These are phyloP conservation scores for Microbotryum lychnidis-dioicae DNA, from an alignment of 1,284 basidiomycete species.

Conservation along the genomic window DNA sequence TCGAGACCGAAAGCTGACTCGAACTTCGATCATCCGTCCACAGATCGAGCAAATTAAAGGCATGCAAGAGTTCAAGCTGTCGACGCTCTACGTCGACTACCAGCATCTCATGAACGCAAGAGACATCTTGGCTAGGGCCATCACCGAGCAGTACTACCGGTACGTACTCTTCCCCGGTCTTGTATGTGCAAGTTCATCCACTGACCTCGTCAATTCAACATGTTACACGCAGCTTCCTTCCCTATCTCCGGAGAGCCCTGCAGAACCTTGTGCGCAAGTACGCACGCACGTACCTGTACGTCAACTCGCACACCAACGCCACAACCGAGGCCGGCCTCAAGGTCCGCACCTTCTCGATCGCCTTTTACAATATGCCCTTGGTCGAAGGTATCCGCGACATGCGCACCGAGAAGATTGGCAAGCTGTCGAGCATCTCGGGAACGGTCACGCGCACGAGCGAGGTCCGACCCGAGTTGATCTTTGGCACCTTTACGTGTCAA, in stretches of 20 bases:
- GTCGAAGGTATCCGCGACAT: conserved; percentile 82
- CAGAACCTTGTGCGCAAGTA: conserved; percentile 79
- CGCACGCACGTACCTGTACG: conserved; percentile 86
- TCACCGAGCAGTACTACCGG: conserved; percentile 90
- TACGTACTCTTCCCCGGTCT: conserved; percentile 28
- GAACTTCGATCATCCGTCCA: conserved; percentile 53
- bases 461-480: conserved; percentile 89
- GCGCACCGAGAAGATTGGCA: conserved; percentile 84
- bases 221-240: conserved; percentile 57
- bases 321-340: conserved; percentile 61
- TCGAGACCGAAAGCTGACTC: neutral
- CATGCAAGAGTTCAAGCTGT: conserved; percentile 85
- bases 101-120: conserved; percentile 81
- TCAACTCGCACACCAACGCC: conserved; percentile 53
- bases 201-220: neutral
- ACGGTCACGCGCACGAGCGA: conserved; percentile 97
- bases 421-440: conserved; percentile 84
- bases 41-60: conserved; percentile 88
- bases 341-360: conserved; percentile 86
- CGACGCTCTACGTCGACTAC: conserved; percentile 94
- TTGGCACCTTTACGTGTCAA: conserved; percentile 87
- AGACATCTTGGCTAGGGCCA: conserved; percentile 83
- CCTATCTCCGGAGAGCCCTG: conserved; percentile 82
- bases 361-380: conserved; percentile 91
- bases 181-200: neutral